Percentiles rank a stretch among this genome's conserved stretches.
Evolutionary conservation across 345 rosid genomes (phyloP).

Genomic region (Rhodamnia argentea): DNA sequence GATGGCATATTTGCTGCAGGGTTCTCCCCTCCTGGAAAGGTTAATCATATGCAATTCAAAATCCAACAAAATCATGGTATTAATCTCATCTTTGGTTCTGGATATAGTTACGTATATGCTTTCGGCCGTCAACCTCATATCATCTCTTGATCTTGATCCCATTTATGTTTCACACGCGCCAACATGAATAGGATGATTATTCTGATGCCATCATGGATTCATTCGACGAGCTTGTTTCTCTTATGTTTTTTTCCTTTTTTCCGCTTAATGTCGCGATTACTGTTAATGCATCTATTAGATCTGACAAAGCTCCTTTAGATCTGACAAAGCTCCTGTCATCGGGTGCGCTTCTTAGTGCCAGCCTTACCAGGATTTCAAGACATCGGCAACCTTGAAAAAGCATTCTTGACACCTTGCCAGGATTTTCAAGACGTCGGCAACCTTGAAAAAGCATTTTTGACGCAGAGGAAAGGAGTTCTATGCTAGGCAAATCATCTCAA

Average conservation of each 20-base stretch:
- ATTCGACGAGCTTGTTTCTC: too few relatives aligned
- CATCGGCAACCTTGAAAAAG: background rate
- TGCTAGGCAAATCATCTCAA: background rate
- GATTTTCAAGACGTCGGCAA: background rate
- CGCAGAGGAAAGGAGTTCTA: background rate
- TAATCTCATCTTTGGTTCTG: too few relatives aligned
- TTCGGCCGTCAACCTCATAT: too few relatives aligned
- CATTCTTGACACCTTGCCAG: background rate
- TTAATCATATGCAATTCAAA: too few relatives aligned
- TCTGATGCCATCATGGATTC: too few relatives aligned
- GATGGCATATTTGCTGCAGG: too few relatives aligned
- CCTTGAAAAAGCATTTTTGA: background rate
- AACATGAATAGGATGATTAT: too few relatives aligned
- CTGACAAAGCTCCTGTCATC: background rate
- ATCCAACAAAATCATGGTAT: too few relatives aligned
- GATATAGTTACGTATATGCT: too few relatives aligned
- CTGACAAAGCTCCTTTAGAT: background rate
- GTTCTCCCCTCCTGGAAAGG: too few relatives aligned
- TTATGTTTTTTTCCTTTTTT: background rate
- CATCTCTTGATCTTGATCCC: too few relatives aligned
- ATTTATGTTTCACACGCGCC: too few relatives aligned
- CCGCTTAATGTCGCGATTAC: background rate
- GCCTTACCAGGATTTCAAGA: background rate
- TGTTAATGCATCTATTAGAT: background rate
- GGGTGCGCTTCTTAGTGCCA: fast-evolving